These are phyloP conservation scores for Periconia sp. DNA, from an alignment of 2,329 filamentous ascomycete species.

Conservation along the genomic window DNA sequence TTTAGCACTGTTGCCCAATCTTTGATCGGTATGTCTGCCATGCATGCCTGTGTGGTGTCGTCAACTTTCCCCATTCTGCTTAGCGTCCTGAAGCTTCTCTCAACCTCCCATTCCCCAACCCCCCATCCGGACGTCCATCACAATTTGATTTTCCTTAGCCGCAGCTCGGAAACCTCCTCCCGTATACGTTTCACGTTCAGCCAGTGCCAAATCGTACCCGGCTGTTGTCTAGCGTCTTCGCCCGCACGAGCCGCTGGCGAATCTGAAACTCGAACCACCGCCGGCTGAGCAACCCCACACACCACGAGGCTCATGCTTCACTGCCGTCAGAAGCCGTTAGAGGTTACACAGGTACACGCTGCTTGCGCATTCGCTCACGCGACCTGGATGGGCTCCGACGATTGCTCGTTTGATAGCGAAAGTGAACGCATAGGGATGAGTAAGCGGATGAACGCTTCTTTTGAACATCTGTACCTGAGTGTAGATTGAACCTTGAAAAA, in stretches of 20 bases:
- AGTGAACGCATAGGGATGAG: slow-evolving; percentile 4
- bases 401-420: slow-evolving; percentile 3
- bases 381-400: neutral
- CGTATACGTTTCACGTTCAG: too few relatives aligned
- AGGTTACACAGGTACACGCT: neutral
- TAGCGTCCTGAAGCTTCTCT: neutral
- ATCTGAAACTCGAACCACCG: slow-evolving; percentile 37
- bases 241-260: slow-evolving; percentile 5
- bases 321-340: slow-evolving; percentile 16
- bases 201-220: too few relatives aligned
- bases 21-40: too few relatives aligned
- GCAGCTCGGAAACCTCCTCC: too few relatives aligned
- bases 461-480: too few relatives aligned
- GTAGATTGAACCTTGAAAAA: too few relatives aligned
- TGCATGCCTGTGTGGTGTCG: too few relatives aligned
- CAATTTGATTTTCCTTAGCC: too few relatives aligned
- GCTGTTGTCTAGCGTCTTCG: too few relatives aligned
- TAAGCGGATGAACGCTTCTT: slow-evolving; percentile 1
- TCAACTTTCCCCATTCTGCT: neutral
- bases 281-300: slow-evolving; percentile 9
- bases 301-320: slow-evolving; percentile 20
- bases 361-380: slow-evolving; percentile 9
- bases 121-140: too few relatives aligned
- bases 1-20: too few relatives aligned
- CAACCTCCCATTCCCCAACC: neutral